Percentiles rank a stretch among this genome's conserved stretches.
phyloP scores from a whole-genome alignment of 805 yeast genomes.

The Komagataella ulmi region DNA sequence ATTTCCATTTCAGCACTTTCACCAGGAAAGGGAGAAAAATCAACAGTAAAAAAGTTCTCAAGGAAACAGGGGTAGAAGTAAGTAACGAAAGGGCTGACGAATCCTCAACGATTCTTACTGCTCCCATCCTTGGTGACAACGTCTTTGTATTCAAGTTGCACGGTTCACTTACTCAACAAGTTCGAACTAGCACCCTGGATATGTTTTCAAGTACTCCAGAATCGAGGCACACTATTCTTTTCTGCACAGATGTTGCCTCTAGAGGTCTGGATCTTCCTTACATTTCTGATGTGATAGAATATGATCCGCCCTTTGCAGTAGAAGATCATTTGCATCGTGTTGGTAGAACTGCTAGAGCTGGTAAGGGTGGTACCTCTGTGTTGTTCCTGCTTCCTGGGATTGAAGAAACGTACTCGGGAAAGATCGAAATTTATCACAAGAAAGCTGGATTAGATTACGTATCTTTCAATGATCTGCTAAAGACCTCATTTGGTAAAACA shows the following conservation, averaged over 20 bases:
- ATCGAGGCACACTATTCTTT: slow-evolving; percentile 46
- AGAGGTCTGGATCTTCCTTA: slow-evolving; percentile 90
- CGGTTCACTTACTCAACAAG: slow-evolving; percentile 80
- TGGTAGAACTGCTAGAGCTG: slow-evolving; percentile 98
- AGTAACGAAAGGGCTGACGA: slow-evolving; percentile 13
- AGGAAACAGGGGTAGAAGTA: slow-evolving; percentile 18
- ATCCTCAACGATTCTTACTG: slow-evolving; percentile 30
- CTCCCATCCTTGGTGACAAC: slow-evolving; percentile 35
- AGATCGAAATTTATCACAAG: slow-evolving; percentile 43
- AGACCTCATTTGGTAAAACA: slow-evolving; percentile 13
- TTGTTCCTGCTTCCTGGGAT: slow-evolving; percentile 78
- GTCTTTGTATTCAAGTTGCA: slow-evolving; percentile 58
- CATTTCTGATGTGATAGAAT: slow-evolving; percentile 77
- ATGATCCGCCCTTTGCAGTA: slow-evolving; percentile 87
- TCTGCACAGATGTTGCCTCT: slow-evolving; percentile 97
- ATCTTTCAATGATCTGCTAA: slow-evolving; percentile 30
- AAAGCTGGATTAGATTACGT: slow-evolving; percentile 31
- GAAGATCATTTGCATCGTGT: slow-evolving; percentile 95
- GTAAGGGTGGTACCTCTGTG: slow-evolving; percentile 65
- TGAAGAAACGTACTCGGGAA: slow-evolving; percentile 74
- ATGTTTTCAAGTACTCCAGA: slow-evolving; percentile 35
- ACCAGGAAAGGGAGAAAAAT: slow-evolving; percentile 40
- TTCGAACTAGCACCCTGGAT: slow-evolving; percentile 64
- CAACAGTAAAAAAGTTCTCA: slow-evolving; percentile 9
- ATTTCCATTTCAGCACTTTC: slow-evolving; percentile 74